Percentiles rank a stretch among this genome's conserved stretches.
These are phyloP conservation scores for Epichloe typhina DNA, from an alignment of 2,329 filamentous ascomycete genomes.

Conservation along the genomic window DNA sequence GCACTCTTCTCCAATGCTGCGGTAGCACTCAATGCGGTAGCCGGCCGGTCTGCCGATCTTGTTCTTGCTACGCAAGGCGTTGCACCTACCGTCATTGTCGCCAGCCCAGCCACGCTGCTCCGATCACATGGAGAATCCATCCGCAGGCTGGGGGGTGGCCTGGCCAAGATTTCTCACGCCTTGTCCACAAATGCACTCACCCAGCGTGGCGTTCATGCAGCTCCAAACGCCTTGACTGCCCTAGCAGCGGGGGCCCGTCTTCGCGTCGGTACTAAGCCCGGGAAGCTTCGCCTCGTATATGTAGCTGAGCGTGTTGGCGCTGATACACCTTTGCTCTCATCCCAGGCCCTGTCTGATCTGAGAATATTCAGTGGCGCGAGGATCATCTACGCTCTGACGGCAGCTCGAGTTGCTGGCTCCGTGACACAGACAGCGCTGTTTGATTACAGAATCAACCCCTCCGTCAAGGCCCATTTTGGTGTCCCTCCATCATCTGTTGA, in stretches of 20 bases:
- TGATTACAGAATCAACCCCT: constrained; percentile 57
- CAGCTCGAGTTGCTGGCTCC: constrained; percentile 73
- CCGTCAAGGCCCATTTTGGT: constrained; percentile 55
- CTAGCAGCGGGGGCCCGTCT: constrained; percentile 43
- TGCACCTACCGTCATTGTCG: constrained; percentile 70
- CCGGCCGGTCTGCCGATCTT: constrained; percentile 59
- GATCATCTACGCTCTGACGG: constrained; percentile 74
- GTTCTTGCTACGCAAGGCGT: constrained; percentile 58
- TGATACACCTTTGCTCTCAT: constrained; percentile 49
- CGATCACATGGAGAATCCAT: constrained; percentile 52
- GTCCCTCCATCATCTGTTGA: constrained; percentile 69
- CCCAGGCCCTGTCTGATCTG: constrained; percentile 62
- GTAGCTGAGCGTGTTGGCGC: constrained; percentile 60
- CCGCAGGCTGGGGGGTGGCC: constrained; percentile 43
- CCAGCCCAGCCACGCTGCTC: constrained; percentile 60
- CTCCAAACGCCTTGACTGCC: constrained; percentile 34
- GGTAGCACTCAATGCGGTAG: constrained; percentile 78
- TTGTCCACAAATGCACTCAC: constrained; percentile 57
- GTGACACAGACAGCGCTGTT: constrained; percentile 78
- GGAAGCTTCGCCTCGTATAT: constrained; percentile 70
- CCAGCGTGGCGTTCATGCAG: constrained; percentile 57
- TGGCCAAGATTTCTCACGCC: constrained; percentile 57
- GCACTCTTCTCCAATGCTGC: constrained; percentile 78
- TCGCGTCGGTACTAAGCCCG: constrained; percentile 45
- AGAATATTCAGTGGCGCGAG: constrained; percentile 69